Base-by-base conservation (phyloP, 257 asterid genomes). In the Solanum ossicruentum region DNA sequence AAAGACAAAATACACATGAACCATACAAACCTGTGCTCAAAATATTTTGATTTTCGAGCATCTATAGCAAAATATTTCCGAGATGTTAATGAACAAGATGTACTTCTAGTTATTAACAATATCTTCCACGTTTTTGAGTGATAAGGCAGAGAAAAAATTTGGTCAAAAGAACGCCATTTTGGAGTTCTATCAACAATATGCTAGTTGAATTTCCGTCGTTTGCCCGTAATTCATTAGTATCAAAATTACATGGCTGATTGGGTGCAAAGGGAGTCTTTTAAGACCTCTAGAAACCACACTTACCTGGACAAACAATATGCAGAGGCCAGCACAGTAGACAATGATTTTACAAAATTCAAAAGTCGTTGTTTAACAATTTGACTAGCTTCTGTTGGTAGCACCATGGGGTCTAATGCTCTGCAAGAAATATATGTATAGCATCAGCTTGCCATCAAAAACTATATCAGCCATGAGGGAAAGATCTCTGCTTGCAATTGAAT, bases 301-400 rank as follows among this genome's bases (percentile, higher is more conserved):
- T 86, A 93, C 98, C 99, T 92, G 72, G 99, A 93, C 78, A 96
- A 87, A 90, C 97, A 93, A 89, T 92, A 95, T 39, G 99, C 99
- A 88, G 89, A 94, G 79, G 98, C 94, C 83, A 96, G 84, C 86
- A 96, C 99, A 3, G 99, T 92, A 26, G 99, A 95, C 90, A 96
- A 89, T 82, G 99, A 95, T 86, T 93, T 92, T 85, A 95, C 92
- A 89, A 96, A 96, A 95, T 91, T 92, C 80, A 96, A 82, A 67
- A 96, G 93, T 87, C 98, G 90, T 75, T 90, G 92, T 86, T 96
- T 96, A 77, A 96, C 97, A 88, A 91, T 69, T 89, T 92, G 97
- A 75, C 98, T 92, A 82, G 98, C 93, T 92, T 92, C 97, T 36
- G 97, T 89, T n/a, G 97, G 97, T 85, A 94, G 94, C 82, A 89